Evolutionary conservation across 208 protist species (phyloP), one percentile per base, ranked within the genome.

Genomic region (Vickermania ingenoplastis): DNA sequence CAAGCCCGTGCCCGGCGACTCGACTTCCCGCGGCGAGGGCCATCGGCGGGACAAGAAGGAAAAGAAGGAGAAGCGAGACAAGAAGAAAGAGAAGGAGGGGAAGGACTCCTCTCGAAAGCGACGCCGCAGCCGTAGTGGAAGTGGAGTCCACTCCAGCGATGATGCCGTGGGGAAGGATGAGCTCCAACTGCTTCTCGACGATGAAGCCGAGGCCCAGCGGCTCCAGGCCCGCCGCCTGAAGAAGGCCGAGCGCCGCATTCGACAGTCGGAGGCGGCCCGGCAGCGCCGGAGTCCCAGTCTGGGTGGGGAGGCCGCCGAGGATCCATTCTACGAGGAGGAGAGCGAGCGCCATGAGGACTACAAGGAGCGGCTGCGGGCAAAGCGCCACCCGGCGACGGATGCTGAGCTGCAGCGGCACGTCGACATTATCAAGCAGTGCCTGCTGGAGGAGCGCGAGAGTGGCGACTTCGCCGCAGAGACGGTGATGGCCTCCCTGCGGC

Each of bases 401-500:
- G 56, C 1, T 2, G 53, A 68, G 53, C 69, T 89, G 28, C 7
- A 59, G 23, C 28, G 2, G 1, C 62, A 54, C 31, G 64, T 65
- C 4, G 31, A 62, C 28, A 29, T 65, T 28, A 57, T 80, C 25
- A 63, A 59, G 21, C 41, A 1, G 0, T 24, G 29, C 22, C 57
- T 41, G n/a, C 57, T 29, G 4, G 45, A 36, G 23, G 65, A 61
- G 25, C 25, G 66, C 2, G 41, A 30, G 29, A 30, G 14, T 0
- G 21, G 48, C 2, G 63, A 59, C 36, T 49, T 27, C 54, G 23
- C 28, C 0, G 69, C 74, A 58, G 64, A 73, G 4, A 59, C 53
- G 13, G 23, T 88, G 14, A 62, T 91, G 21, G 62, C 41, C 17
- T 27, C 67, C 4, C 74, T 91, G 41, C 68, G 74, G 0, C 68